phyloP scores from a whole-genome alignment of 441 rosid genomes.

The Lepidium campestre region DNA sequence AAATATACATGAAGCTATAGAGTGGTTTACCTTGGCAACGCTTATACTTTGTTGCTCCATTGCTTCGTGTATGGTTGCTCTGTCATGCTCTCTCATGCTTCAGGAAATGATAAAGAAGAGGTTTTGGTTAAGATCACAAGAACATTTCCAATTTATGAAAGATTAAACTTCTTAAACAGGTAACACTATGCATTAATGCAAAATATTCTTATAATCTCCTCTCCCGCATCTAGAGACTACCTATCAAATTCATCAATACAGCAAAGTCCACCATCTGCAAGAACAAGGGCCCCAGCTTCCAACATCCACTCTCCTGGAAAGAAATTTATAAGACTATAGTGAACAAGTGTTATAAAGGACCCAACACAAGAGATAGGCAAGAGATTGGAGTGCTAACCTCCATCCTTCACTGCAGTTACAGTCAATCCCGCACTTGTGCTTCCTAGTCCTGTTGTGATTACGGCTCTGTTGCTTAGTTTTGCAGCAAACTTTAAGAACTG shows the following conservation, averaged over 20 bases:
- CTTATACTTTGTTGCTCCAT: slow-evolving; percentile 99
- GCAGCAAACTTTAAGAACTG: slow-evolving; percentile 97
- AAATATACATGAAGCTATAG: neutral
- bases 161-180: neutral
- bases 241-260: slow-evolving; percentile 98
- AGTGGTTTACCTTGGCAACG: slow-evolving; percentile 69
- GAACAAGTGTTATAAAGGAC: neutral
- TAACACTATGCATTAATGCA: neutral
- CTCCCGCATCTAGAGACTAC: slow-evolving; percentile 16
- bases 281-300: slow-evolving; percentile 99
- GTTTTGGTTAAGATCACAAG: neutral
- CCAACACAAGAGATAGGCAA: neutral
- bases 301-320: slow-evolving; percentile 95
- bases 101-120: neutral
- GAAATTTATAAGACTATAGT: neutral
- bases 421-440: slow-evolving; percentile 99
- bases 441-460: slow-evolving; percentile 94
- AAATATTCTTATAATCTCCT: neutral
- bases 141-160: neutral
- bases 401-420: slow-evolving; percentile 97
- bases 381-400: slow-evolving; percentile 42
- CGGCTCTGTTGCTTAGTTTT: slow-evolving; percentile 87
- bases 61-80: slow-evolving; percentile 98
- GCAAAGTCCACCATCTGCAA: slow-evolving; percentile 98
- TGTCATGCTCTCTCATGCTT: slow-evolving; percentile 98